Evolutionary conservation across 225 moss, liverwort and hornwort species (phyloP), one percentile per base, ranked within the genome.

Genomic region (Takakia lepidozioides): DNA sequence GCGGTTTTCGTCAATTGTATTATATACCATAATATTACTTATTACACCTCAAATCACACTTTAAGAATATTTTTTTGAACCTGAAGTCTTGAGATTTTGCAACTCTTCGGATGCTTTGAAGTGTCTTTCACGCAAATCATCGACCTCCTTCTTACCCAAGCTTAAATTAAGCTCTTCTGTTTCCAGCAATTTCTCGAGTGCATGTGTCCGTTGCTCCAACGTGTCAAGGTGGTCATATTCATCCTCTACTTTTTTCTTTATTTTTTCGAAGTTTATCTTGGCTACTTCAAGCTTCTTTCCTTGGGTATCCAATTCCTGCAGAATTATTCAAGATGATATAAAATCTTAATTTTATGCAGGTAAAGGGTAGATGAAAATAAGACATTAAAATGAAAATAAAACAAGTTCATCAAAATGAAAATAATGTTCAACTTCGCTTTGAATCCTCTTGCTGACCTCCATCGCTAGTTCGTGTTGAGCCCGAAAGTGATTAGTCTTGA

Each of bases 141-240:
- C 38, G 6, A 90, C 84, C 52, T 82, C 80, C 3, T 64, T 74
- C 19, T 81, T 74, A 2, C 82, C 80, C 61, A 58, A 46, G 64
- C 81, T 87, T 20, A 75, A 68, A 34, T 81, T 90, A 3, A 87
- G 54, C n/a, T 98, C 90, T 76, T 98, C 80, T 0, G 57, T 72
- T 36, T 74, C 29, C 20, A 87, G 43, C 20, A 98, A 5, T 40
- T 62, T 85, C 5, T 70, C 68, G 5, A 98, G 71, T 25, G 80
- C 75, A 57, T 87, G 68, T 2, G 82, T 72, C 23, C 67, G 70
- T 19, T 83, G 67, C 38, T 90, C 95, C 20, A 98, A 70, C 26
- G 95, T 80, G 19, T 90, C 87, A 5, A 98, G 60, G 57, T 80
- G 77, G 52, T 52, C 65, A 26, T 87, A 84, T 48, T 98, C 95